These are phyloP conservation scores for Cystobasidium ongulense DNA, from an alignment of 768 basidiomycete genomes.

Conservation along the genomic window DNA sequence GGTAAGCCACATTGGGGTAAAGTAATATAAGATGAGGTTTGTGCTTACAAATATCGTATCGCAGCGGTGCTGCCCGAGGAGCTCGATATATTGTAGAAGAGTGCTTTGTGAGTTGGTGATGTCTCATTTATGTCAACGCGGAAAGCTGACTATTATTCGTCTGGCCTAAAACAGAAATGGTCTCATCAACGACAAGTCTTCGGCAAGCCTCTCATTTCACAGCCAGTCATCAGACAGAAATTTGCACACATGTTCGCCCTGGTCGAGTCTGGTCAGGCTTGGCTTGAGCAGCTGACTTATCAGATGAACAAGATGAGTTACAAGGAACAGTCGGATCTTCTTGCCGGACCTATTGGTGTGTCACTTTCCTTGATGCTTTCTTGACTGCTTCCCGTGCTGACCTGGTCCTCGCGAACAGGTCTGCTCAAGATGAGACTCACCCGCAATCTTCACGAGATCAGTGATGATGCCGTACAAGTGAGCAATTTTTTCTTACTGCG, in stretches of 20 bases:
- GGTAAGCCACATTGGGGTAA: no score
- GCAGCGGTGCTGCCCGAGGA: constrained; percentile 51
- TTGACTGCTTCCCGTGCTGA: no score
- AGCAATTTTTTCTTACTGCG: no score
- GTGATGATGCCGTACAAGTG: constrained; percentile 62
- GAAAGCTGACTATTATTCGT: not conserved
- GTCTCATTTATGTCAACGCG: not conserved
- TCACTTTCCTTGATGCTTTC: not conserved
- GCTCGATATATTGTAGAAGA: constrained; percentile 73
- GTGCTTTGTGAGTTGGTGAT: constrained; percentile 50
- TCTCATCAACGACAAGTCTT: constrained; percentile 79
- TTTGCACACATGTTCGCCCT: constrained; percentile 82
- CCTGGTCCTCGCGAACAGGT: constrained; percentile 46
- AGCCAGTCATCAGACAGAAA: constrained; percentile 77
- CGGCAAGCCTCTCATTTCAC: constrained; percentile 68
- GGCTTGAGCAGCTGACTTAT: constrained; percentile 77
- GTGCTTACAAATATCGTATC: not conserved
- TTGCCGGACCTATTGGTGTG: constrained; percentile 51
- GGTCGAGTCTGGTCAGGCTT: constrained; percentile 69
- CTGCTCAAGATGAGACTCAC: constrained; percentile 73
- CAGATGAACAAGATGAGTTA: constrained; percentile 58
- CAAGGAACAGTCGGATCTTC: constrained; percentile 5
- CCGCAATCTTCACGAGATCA: constrained; percentile 66
- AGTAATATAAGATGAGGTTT: no score
- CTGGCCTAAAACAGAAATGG: constrained; percentile 57